Conservation (phyloP, 805 yeast species). For the Barnettozyma sucrosica region DNA sequence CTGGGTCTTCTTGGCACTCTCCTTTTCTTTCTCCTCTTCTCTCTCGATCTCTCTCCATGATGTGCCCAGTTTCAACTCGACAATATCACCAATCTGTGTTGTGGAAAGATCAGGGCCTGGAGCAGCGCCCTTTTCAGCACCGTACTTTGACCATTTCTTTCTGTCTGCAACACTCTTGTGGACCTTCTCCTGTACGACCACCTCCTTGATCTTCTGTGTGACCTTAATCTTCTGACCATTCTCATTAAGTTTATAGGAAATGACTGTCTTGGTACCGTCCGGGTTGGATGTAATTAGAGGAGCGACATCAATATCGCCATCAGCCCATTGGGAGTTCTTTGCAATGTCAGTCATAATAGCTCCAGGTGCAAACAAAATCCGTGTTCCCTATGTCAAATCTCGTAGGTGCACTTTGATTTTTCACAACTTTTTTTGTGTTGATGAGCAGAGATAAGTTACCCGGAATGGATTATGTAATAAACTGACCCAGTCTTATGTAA, state of each 20-base stretch:
- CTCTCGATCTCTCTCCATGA: conserved; percentile 75
- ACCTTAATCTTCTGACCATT: conserved; percentile 82
- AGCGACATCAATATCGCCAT: conserved; percentile 57
- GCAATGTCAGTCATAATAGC: conserved; percentile 12
- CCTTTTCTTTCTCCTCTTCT: conserved; percentile 45
- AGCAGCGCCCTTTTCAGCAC: conserved; percentile 64
- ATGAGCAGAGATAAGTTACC: neutral
- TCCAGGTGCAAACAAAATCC: neutral
- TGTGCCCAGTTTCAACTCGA: conserved; percentile 66
- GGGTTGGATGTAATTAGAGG: conserved; percentile 71
- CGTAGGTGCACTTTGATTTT: neutral
- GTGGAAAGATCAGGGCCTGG: conserved; percentile 88
- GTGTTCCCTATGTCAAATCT: neutral
- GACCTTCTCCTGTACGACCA: conserved; percentile 72
- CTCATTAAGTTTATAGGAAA: conserved; percentile 66
- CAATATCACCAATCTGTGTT: conserved; percentile 83
- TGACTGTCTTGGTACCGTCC: conserved; percentile 87
- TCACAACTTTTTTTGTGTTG: conserved; percentile 1
- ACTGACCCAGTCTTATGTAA: too few species aligned
- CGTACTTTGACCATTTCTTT: conserved; percentile 83
- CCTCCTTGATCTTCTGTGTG: conserved; percentile 77
- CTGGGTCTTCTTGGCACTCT: conserved; percentile 40
- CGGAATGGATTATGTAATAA: neutral
- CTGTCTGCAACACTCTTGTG: conserved; percentile 84
- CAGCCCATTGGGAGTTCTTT: conserved; percentile 24